Base-by-base conservation (phyloP, 2,329 filamentous ascomycete species). In the Colletotrichum kahawae region DNA sequence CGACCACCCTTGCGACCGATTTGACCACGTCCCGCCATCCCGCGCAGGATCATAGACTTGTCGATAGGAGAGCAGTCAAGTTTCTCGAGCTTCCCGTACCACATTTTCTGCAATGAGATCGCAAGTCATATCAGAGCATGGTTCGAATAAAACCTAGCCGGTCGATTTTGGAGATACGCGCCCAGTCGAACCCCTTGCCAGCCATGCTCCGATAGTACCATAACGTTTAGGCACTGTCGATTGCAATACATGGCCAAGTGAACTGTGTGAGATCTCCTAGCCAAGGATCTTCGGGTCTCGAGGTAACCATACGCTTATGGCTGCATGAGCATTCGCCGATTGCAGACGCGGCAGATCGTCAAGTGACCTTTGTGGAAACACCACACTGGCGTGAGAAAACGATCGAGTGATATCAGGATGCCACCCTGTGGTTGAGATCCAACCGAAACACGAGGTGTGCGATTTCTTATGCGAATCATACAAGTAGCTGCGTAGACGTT, bases 291-390 rank as follows among this genome's bases (percentile, higher is more conserved):
- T 57, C 31, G 38, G 70, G 70, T 43, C 56, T 33, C 70, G 54
- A 63, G 38, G 57, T 56, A 56, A 68, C 70, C 64, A 57, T n/a
- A 38, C 65, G 43, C 70, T 73, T 63, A 43, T 57, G 70, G 43
- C 57, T 73, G 57, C 66, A 73, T 38, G 56, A 43, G 43, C 21
- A 29, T 36, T 60, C 43, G n/a, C n/a, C 56, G 56, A 33, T 69
- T 63, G 38, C 57, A 73, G 59, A 38, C 18, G 57, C 70, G 24
- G 70, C 70, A 72, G 64, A 72, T 70, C 57, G 36, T 73, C 71
- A 70, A 70, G 24, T 64, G 71, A 69, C 48, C 56, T 33, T 7
- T 59, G 27, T 57, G 31, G 27, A 33, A 51, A 34, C 66, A 48
- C 24, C 57, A 31, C n/a, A 21, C 14, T 51, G 18, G 57, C 21